Conservation (phyloP, 73 alveolate species). For the Effrenium voratum region DNA sequence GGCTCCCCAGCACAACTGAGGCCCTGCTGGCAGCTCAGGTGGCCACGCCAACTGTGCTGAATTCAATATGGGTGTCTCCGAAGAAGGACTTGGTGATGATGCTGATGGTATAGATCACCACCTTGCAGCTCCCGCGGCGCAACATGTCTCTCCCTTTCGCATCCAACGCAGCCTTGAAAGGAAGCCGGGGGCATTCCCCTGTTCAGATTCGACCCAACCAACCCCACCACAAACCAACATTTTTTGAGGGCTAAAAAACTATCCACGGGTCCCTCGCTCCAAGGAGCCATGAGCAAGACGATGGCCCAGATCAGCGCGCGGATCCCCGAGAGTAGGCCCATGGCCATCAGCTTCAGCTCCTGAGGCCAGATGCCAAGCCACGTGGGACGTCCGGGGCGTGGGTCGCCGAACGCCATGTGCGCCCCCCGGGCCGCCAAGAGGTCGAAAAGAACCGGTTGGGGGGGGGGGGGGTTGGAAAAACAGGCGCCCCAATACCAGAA, state of each 20-base stretch:
- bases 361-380: no score
- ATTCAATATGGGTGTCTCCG: constrained; percentile 12
- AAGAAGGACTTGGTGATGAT: constrained; percentile 47
- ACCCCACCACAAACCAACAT: background rate
- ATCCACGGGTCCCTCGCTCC: background rate
- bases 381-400: no score
- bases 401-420: no score
- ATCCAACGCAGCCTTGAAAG: background rate
- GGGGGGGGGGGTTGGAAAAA: no score
- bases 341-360: constrained; percentile 73
- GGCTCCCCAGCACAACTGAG: background rate
- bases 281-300: constrained; percentile 33
- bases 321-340: constrained; percentile 76
- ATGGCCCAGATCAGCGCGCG: constrained; percentile 76
- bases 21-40: no score
- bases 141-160: background rate
- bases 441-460: no score
- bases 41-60: constrained; percentile 35
- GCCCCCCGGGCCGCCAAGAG: no score
- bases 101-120: constrained; percentile 65
- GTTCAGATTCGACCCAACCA: background rate
- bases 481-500: no score
- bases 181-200: background rate
- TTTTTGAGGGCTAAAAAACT: background rate
- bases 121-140: no score